These are phyloP conservation scores for Ceratobasidium sp. DNA, from an alignment of 1,284 basidiomycete species.

Conservation along the genomic window DNA sequence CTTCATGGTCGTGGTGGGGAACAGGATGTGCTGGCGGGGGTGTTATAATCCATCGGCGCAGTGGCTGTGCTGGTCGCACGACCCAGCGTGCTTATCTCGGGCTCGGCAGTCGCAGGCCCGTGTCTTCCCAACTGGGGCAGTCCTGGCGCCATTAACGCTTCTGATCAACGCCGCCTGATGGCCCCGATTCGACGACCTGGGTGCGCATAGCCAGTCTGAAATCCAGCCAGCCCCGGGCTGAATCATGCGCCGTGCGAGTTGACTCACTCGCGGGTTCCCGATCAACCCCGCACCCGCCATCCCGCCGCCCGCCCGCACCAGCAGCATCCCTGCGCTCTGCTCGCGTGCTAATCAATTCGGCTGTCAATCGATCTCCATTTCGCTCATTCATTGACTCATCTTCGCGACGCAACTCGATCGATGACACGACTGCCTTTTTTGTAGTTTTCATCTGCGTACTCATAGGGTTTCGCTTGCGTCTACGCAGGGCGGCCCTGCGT, in stretches of 20 bases:
- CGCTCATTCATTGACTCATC: not conserved
- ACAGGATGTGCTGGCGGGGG: not conserved
- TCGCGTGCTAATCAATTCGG: not conserved
- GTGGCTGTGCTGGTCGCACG: conserved; percentile 41
- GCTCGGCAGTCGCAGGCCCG: too few species aligned
- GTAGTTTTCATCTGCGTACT: conserved; percentile 37
- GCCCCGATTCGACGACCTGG: not conserved
- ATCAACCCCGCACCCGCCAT: not conserved
- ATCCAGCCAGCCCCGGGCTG: conserved; percentile 19
- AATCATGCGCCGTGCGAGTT: conserved; percentile 5
- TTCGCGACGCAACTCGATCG: not conserved
- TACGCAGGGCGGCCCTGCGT: not conserved
- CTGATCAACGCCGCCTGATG: conserved; percentile 1
- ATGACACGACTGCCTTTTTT: conserved; percentile 14
- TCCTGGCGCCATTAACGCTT: not conserved
- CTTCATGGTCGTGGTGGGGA: conserved; percentile 26
- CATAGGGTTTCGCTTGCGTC: not conserved
- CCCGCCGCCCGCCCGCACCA: not conserved
- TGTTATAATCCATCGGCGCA: not conserved
- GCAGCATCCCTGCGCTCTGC: not conserved
- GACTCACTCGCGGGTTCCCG: conserved; percentile 17
- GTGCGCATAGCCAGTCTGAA: not conserved
- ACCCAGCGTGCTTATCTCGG: conserved; percentile 8
- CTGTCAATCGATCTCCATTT: not conserved
- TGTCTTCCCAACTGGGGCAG: conserved; percentile 5